Conservation (phyloP, 2,329 filamentous ascomycete genomes). For the Sporothrix inflata region DNA sequence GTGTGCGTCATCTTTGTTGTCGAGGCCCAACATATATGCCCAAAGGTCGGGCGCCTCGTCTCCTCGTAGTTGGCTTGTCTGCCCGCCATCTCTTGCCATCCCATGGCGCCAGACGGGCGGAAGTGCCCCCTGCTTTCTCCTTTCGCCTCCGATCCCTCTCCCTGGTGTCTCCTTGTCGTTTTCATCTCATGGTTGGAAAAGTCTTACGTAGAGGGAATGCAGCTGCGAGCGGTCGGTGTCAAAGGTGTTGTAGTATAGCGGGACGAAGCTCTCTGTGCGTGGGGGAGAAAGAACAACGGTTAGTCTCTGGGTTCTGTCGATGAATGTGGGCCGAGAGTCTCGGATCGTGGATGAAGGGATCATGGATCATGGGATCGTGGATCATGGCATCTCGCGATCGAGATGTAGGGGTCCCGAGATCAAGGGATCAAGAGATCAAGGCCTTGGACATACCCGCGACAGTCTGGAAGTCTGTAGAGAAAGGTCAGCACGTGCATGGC, state of each 20-base stretch:
- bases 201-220: constrained; percentile 76
- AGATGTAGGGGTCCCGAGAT: neutral
- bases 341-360: neutral
- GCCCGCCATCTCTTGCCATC: neutral
- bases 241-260: constrained; percentile 93
- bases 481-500: neutral
- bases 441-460: constrained; percentile 31
- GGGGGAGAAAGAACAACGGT: neutral
- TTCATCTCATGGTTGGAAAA: neutral
- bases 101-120: neutral
- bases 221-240: constrained; percentile 71
- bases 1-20: neutral
- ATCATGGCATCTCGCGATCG: neutral
- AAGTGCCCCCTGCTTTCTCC: too few relatives aligned
- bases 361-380: neutral
- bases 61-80: neutral
- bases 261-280: constrained; percentile 72
- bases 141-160: neutral
- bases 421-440: too few relatives aligned
- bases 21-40: neutral
- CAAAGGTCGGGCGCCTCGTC: neutral
- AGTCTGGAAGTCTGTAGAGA: constrained; percentile 27
- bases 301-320: neutral
- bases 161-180: neutral
- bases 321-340: neutral